Evolutionary conservation across 2,329 filamentous ascomycete genomes (phyloP), one percentile per base, ranked within the genome.

Genomic region (Alternaria arborescens): DNA sequence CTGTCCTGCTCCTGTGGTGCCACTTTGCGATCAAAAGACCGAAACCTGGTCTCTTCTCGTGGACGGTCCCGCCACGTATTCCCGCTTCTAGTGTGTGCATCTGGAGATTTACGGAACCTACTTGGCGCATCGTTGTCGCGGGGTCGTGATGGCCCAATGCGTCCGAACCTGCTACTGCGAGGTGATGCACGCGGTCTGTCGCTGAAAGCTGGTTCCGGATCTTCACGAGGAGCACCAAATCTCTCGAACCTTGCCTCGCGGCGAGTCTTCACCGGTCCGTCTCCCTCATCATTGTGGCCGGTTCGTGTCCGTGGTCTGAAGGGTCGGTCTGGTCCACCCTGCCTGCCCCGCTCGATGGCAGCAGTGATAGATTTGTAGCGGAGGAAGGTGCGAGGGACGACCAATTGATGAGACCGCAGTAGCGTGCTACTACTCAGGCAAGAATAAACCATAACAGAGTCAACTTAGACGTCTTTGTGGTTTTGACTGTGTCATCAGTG

Each of bases 321-420:
- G 26, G 66, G 59, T 16, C 61, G 57, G 11, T 64, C 58, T 24
- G 62, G 60, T 16, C 61, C 54, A 18, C 62, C 54, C 16, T 59
- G 65, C 55, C 64, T 66, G 52, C 69, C 73, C 64, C 71, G 65
- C 61, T 77, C 75, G 60, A 77, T 77, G 42, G 74, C 68, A 8
- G 71, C 71, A 40, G 68, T 72, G 44, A 77, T 65, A 36, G 75
- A 77, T 56, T 76, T 76, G 64, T 72, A 66, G 41, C 75, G 72
- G 41, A 60, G 56, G 32, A 69, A 72, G 2, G 62, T 60, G 46
- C 51, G 65, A 7, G 70, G 65, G 6, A 70, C 28, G 10, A n/a
- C 51, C 5, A 55, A 34, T 51, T 41, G 55, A 20, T 66, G 69
- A 8, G 59, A 63, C 16, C 65, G 66, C 30, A 68, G 58, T 30